Evolutionary conservation across 371 early-diverging fungal species (phyloP), one percentile per base, ranked within the genome.

Genomic region (Rhizopus microsporus): DNA sequence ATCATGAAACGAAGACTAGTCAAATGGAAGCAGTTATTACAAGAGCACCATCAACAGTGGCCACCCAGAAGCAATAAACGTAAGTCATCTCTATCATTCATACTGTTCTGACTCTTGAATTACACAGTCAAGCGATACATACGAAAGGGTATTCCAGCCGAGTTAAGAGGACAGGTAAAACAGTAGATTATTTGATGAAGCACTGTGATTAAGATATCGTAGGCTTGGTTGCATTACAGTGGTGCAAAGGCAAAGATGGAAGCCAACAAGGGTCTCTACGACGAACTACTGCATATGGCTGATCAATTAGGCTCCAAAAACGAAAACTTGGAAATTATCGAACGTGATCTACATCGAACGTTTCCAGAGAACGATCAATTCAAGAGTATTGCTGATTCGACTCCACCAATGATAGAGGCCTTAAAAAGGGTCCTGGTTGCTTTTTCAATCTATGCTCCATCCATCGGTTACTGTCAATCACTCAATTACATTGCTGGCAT

Each of bases 401-500:
- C 68, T 40, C 45, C 46, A 23, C 80, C 85, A 3, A 82, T 81
- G 5, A 79, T 94, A 37, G 72, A 80, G 40, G 82, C 91, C 0
- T 58, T 94, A 13, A 72, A 90, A 16, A 77, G 89, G 4, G 77
- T 94, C 0, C 74, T 94, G 0, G 74, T 86, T 7, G 88, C 91
- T 0, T 92, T 91, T 53, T 80, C 83, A 23, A 37, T 86, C 12
- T 81, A 83, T 55, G 71, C 76, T 7, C 84, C 87, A 15, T 63
- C 82, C n/a, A 89, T 93, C 47, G 94, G 94, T 5, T 94, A 94
- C 69, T 91, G 92, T 69, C 94, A 94, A 59, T 86, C 90, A 3
- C 83, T 94, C 58, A 94, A 92, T 59, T 93, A 89, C 51, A 82
- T 94, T 57, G 93, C 80, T 6, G 94, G 90, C n/a, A 71, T 91